Conservation (phyloP, 371 early-diverging fungal genomes). For the Furculomyces boomerangus region DNA sequence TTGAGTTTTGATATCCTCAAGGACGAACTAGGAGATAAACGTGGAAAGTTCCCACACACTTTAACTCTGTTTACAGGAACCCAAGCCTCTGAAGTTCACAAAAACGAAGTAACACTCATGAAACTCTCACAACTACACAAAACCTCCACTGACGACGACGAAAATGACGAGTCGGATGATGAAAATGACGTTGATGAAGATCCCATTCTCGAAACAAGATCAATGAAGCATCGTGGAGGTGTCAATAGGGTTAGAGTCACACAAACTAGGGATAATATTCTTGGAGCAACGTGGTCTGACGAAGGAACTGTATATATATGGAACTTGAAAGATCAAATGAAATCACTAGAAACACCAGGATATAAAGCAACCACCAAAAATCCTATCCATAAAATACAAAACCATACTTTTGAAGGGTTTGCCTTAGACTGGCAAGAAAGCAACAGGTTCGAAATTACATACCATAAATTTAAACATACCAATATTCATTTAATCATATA, state of each 20-base stretch:
- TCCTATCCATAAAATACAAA: constrained; percentile 61
- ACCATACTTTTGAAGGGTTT: constrained; percentile 76
- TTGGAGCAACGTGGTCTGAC: constrained; percentile 89
- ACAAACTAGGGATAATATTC: constrained; percentile 15
- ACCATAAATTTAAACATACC: too few species aligned
- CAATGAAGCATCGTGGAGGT: constrained; percentile 72
- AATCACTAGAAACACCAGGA: constrained; percentile 65
- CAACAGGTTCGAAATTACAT: constrained; percentile 27
- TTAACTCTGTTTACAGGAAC: constrained; percentile 88
- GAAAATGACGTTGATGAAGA: constrained; percentile 82
- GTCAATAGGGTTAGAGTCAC: constrained; percentile 68
- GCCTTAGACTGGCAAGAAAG: constrained; percentile 85
- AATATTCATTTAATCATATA: too few species aligned
- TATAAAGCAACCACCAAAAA: constrained; percentile 34
- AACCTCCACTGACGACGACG: constrained; percentile 70
- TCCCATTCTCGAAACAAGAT: constrained; percentile 69
- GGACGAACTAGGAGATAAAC: constrained; percentile 63
- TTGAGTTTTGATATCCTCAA: constrained; percentile 82
- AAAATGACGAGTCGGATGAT: constrained; percentile 37
- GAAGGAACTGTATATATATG: constrained; percentile 83
- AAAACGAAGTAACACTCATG: constrained; percentile 82
- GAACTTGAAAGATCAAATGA: constrained; percentile 55
- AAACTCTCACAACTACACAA: constrained; percentile 80
- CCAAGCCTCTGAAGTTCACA: constrained; percentile 62
- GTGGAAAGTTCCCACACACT: constrained; percentile 79